Evolutionary conservation across 495 filamentous ascomycete species (phyloP).

Genomic region (Monascus purpureus): DNA sequence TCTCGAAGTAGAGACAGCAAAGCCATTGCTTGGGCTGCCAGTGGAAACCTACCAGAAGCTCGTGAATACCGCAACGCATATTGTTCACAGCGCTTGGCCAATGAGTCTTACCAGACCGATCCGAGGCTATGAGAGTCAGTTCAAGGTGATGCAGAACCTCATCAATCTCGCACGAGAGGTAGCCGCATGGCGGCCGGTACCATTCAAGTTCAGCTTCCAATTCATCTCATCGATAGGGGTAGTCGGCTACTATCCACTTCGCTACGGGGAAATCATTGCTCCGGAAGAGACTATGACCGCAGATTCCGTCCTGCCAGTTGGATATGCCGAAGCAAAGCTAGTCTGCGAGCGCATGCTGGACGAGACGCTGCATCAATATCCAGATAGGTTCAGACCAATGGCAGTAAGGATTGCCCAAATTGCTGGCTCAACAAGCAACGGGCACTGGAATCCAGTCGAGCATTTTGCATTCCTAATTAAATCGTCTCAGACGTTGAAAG

Average conservation of each 20-base stretch:
- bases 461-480: conserved; percentile 38
- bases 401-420: conserved; percentile 35
- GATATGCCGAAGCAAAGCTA: conserved; percentile 39
- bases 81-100: conserved; percentile 46
- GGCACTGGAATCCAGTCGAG: conserved; percentile 39
- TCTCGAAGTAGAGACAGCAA: conserved; percentile 31
- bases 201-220: conserved; percentile 28
- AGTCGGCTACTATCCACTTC: conserved; percentile 29
- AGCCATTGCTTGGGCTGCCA: conserved; percentile 31
- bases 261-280: conserved; percentile 12
- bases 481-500: conserved; percentile 30
- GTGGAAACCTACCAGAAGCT: conserved; percentile 22
- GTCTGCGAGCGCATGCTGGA: conserved; percentile 37
- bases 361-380: conserved; percentile 29
- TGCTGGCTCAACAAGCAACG: conserved; percentile 30
- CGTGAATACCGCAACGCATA: conserved; percentile 31
- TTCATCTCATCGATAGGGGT: conserved; percentile 41
- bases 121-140: conserved; percentile 33
- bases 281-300: conserved; percentile 13
- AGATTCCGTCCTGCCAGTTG: conserved; percentile 24
- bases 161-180: conserved; percentile 28
- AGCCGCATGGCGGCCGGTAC: conserved; percentile 5
- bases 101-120: conserved; percentile 35
- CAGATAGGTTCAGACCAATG: conserved; percentile 29
- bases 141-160: conserved; percentile 31